These are phyloP conservation scores for Hylodesmum podocarpum DNA, from an alignment of 306 rosid species.

Conservation along the genomic window DNA sequence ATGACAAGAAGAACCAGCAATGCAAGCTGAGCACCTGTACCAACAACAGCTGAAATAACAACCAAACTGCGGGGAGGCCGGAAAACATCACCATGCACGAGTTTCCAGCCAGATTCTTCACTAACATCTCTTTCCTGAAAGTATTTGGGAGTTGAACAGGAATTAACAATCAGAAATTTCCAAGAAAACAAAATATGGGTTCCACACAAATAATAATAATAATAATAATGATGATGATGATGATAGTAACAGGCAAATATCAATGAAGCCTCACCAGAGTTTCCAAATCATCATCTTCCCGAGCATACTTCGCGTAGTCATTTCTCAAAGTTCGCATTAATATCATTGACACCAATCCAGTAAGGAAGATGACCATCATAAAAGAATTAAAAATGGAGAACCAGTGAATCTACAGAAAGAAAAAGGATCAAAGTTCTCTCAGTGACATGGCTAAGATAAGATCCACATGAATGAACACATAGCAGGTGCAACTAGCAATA, in stretches of 20 bases:
- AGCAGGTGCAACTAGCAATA: slow-evolving; percentile 4
- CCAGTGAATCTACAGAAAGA: slow-evolving; percentile 89
- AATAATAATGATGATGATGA: too few relatives aligned
- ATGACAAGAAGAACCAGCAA: slow-evolving; percentile 95
- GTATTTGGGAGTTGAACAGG: slow-evolving; percentile 20
- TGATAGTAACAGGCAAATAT: not conserved
- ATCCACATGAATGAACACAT: slow-evolving; percentile 7
- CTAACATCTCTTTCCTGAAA: slow-evolving; percentile 95
- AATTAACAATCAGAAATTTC: slow-evolving; percentile 22
- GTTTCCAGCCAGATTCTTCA: slow-evolving; percentile 99
- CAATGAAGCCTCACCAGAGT: slow-evolving; percentile 65
- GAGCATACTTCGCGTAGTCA: slow-evolving; percentile 98
- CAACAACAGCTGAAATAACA: slow-evolving; percentile 95
- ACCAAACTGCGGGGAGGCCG: slow-evolving; percentile 85
- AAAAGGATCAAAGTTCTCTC: slow-evolving; percentile 21
- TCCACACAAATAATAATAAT: not conserved
- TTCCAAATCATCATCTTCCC: slow-evolving; percentile 97
- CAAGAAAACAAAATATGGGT: not conserved
- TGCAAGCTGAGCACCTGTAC: slow-evolving; percentile 98
- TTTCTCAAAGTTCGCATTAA: slow-evolving; percentile 97
- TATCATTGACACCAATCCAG: slow-evolving; percentile 99
- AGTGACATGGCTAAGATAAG: not conserved
- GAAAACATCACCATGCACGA: slow-evolving; percentile 99
- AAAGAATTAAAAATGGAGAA: slow-evolving; percentile 97
- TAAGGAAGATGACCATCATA: slow-evolving; percentile 99